phyloP scores from a whole-genome alignment of 2,329 filamentous ascomycete species.

The Truncatella angustata region DNA sequence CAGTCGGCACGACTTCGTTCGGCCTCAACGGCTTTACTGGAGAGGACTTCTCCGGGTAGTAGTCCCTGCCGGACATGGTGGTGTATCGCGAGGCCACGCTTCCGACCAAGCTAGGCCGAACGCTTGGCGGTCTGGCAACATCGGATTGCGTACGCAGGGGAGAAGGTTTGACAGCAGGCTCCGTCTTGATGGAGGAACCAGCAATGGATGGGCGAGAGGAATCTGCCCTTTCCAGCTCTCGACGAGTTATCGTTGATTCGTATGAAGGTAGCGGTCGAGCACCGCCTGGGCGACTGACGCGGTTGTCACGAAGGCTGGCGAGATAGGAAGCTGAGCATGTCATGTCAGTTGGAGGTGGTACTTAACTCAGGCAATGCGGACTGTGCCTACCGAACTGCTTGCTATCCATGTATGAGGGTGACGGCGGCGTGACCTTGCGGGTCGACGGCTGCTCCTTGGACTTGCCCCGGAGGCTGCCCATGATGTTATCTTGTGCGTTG shows the following conservation, averaged over 20 bases:
- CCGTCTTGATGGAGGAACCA: slow-evolving; percentile 28
- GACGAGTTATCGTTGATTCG: slow-evolving; percentile 25
- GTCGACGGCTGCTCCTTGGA: slow-evolving; percentile 27
- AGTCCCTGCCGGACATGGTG: slow-evolving; percentile 47
- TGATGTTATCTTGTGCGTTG: slow-evolving; percentile 13
- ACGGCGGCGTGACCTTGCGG: slow-evolving; percentile 36
- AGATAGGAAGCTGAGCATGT: slow-evolving; percentile 62
- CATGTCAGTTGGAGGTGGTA: slow-evolving; percentile 3
- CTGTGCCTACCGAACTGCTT: slow-evolving; percentile 61
- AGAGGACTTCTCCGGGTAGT: slow-evolving; percentile 44
- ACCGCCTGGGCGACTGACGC: slow-evolving; percentile 66
- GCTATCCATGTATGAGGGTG: slow-evolving; percentile 63
- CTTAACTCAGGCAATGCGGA: slow-evolving; percentile 5
- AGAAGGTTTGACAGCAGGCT: slow-evolving; percentile 17
- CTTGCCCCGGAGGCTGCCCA: slow-evolving; percentile 22
- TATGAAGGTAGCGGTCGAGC: slow-evolving; percentile 59
- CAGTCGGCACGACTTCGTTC: slow-evolving; percentile 61
- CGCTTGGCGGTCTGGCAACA: slow-evolving; percentile 27
- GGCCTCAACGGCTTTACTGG: slow-evolving; percentile 47
- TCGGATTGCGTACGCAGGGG: slow-evolving; percentile 32
- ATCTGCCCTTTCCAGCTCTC: slow-evolving; percentile 26
- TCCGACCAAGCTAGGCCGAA: slow-evolving; percentile 40
- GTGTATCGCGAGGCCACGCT: slow-evolving; percentile 53
- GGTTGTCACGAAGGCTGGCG: slow-evolving; percentile 66
- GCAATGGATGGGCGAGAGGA: slow-evolving; percentile 28